Evolutionary conservation across 148 eudicot species (phyloP).

Genomic region (Heliosperma pusillum): DNA sequence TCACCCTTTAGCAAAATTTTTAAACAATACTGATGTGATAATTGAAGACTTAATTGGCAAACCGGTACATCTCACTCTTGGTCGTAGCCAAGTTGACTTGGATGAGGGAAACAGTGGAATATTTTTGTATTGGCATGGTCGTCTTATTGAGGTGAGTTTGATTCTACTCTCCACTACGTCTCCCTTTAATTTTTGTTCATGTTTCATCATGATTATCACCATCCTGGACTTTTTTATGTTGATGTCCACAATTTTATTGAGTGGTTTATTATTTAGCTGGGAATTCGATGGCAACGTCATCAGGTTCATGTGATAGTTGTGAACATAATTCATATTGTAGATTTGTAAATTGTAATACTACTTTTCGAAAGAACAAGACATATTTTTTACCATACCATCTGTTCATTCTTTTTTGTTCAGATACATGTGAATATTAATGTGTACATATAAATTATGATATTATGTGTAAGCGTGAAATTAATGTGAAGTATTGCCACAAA

Average conservation of each 20-base stretch:
- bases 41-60: slow-evolving; percentile 46
- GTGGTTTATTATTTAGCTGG: background rate
- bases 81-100: slow-evolving; percentile 61
- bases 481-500: too few relatives aligned
- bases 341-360: too few relatives aligned
- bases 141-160: slow-evolving; percentile 58
- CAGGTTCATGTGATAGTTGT: background rate
- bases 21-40: slow-evolving; percentile 42
- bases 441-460: too few relatives aligned
- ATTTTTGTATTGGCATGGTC: slow-evolving; percentile 84
- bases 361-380: too few relatives aligned
- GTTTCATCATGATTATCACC: background rate
- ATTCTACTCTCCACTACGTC: background rate
- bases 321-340: background rate
- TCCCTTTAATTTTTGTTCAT: background rate
- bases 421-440: too few relatives aligned
- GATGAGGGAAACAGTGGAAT: slow-evolving; percentile 70
- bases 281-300: background rate
- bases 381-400: too few relatives aligned
- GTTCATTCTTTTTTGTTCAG: too few relatives aligned
- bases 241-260: background rate
- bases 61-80: slow-evolving; percentile 50
- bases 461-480: too few relatives aligned
- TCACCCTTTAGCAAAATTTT: slow-evolving; percentile 60
- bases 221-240: background rate